Conservation (phyloP, 2,329 filamentous ascomycete species). For the Cytospora mali region DNA sequence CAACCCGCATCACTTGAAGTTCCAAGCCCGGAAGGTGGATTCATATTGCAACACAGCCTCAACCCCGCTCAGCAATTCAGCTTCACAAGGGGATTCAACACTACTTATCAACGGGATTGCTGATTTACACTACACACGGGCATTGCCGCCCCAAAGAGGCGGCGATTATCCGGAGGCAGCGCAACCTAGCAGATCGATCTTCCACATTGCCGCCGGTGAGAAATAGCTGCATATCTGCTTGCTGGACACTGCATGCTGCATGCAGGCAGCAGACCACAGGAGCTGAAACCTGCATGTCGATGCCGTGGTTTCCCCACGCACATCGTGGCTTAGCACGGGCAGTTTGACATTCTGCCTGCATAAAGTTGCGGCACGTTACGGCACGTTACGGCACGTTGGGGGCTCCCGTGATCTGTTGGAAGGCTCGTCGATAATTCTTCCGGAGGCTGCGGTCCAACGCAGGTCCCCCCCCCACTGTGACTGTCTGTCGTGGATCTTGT, state of each 20-base stretch:
- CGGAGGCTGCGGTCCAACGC: not conserved
- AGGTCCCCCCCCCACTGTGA: no score
- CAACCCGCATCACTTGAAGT: not conserved
- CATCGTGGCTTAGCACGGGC: not conserved
- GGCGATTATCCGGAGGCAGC: no score
- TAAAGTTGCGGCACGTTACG: not conserved
- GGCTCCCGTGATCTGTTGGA: not conserved
- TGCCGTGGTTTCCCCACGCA: not conserved
- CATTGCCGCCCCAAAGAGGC: no score
- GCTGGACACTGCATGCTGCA: no score
- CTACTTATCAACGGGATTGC: no score
- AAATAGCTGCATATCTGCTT: not conserved
- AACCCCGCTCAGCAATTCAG: no score
- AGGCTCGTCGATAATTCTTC: not conserved
- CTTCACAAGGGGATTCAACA: no score
- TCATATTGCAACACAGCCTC: no score
- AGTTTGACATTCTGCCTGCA: not conserved
- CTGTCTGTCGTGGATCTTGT: not conserved
- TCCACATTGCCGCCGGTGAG: not conserved
- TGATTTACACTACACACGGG: no score
- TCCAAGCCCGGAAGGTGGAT: not conserved
- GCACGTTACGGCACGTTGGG: no score
- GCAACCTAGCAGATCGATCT: no score
- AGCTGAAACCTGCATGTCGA: not conserved
- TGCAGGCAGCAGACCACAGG: not conserved